Evolutionary conservation across 2,329 filamentous ascomycete species (phyloP).

Genomic region (Exophiala xenobiotica): DNA sequence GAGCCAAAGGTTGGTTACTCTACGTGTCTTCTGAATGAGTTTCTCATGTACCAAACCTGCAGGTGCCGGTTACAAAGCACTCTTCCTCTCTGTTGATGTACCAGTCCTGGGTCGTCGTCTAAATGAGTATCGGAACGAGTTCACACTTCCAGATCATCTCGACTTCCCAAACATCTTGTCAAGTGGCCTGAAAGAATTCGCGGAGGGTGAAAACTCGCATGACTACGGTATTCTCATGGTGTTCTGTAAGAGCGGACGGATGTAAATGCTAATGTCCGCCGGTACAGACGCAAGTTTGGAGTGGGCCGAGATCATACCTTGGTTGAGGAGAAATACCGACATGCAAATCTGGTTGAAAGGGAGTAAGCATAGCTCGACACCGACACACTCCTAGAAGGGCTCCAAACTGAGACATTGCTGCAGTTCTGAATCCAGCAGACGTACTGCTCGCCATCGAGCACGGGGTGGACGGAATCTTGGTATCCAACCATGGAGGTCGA

Average conservation of each 20-base stretch:
- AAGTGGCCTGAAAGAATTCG: constrained; percentile 18
- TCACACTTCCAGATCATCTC: constrained; percentile 34
- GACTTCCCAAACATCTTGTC: constrained; percentile 32
- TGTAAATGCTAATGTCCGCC: background rate
- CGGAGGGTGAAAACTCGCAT: constrained; percentile 10
- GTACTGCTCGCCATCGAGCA: constrained; percentile 4
- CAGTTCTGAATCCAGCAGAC: constrained; percentile 13
- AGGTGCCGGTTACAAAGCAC: constrained; percentile 53
- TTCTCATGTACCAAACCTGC: background rate
- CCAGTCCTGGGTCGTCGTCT: constrained; percentile 55
- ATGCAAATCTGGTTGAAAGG: constrained; percentile 32
- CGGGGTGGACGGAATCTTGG: constrained; percentile 9
- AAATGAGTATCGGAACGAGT: constrained; percentile 56
- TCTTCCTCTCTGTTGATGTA: constrained; percentile 57
- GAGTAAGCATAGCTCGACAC: constrained; percentile 12
- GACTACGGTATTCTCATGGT: constrained; percentile 31
- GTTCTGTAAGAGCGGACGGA: background rate
- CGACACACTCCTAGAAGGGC: background rate
- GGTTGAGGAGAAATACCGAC: constrained; percentile 43
- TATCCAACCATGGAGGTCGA: constrained; percentile 35
- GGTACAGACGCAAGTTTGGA: constrained; percentile 42
- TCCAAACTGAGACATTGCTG: background rate
- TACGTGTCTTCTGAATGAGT: background rate
- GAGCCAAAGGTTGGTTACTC: constrained; percentile 38
- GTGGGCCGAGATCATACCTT: constrained; percentile 53